These are phyloP conservation scores for Grosmannia penicillata DNA, from an alignment of 2,329 filamentous ascomycete genomes.

Conservation along the genomic window DNA sequence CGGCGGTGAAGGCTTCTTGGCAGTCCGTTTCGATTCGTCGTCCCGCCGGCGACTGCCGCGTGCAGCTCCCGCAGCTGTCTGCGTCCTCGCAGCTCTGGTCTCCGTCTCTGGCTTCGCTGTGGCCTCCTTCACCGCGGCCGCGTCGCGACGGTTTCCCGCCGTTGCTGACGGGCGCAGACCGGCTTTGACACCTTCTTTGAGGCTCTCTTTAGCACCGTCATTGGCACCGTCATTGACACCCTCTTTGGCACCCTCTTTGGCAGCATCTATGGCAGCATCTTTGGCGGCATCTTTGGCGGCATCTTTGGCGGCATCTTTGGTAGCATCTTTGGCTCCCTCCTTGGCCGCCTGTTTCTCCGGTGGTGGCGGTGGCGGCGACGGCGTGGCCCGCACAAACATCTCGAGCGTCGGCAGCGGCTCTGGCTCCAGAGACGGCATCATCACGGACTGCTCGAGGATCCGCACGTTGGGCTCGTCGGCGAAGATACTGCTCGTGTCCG, in stretches of 20 bases:
- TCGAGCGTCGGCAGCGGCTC: conserved; percentile 27
- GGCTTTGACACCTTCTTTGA: background rate
- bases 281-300: too few relatives aligned
- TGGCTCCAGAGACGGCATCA: conserved; percentile 19
- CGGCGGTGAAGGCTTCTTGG: too few relatives aligned
- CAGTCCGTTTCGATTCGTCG: too few relatives aligned
- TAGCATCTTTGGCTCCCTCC: background rate
- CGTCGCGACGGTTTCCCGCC: conserved; percentile 32
- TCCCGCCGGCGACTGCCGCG: too few relatives aligned
- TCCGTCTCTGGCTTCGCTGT: too few relatives aligned
- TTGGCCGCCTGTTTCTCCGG: background rate
- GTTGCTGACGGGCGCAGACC: conserved; percentile 32
- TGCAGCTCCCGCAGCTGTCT: too few relatives aligned
- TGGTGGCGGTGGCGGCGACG: background rate
- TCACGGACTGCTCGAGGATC: conserved; percentile 28
- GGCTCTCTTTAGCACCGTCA: background rate
- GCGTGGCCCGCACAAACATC: background rate
- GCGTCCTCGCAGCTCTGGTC: too few relatives aligned
- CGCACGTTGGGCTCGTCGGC: conserved; percentile 30
- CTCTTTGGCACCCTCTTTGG: too few relatives aligned
- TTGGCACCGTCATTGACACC: background rate
- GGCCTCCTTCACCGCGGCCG: too few relatives aligned
- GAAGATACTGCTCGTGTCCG: conserved; percentile 27
- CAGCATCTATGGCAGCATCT: too few relatives aligned
- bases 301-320: too few relatives aligned